These are phyloP conservation scores for Cyclotella choctawhatcheeana DNA, from an alignment of 108 stramenopile genomes.

Conservation along the genomic window DNA sequence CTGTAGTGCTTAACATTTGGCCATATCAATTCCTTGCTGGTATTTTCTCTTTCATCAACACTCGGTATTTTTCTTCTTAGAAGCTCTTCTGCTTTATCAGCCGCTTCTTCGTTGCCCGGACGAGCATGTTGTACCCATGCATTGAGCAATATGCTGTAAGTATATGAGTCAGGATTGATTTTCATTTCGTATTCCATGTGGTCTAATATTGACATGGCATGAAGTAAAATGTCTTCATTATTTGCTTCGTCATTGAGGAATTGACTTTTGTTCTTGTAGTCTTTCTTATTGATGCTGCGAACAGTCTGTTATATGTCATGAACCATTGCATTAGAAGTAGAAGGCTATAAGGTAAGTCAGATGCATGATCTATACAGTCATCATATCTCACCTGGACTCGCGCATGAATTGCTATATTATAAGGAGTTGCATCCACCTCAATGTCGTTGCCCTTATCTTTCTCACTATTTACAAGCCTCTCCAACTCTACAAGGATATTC, in stretches of 20 bases:
- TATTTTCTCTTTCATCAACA: constrained; percentile 10
- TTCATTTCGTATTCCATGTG: constrained; percentile 44
- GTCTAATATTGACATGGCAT: constrained; percentile 37
- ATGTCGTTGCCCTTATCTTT: constrained; percentile 29
- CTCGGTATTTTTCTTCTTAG: constrained; percentile 39
- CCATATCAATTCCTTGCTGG: constrained; percentile 10
- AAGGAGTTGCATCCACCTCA: constrained; percentile 38
- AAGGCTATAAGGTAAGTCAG: too few relatives aligned
- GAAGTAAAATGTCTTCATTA: constrained; percentile 37
- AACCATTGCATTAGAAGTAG: too few relatives aligned
- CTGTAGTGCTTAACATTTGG: constrained; percentile 52
- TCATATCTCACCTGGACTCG: constrained; percentile 27
- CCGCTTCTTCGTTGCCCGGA: constrained; percentile 48
- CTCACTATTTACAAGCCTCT: constrained; percentile 33
- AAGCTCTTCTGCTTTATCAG: constrained; percentile 45
- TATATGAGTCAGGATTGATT: constrained; percentile 41
- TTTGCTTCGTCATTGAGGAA: constrained; percentile 7
- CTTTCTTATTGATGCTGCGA: background rate
- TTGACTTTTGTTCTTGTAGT: background rate
- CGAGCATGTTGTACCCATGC: constrained; percentile 41
- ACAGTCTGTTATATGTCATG: constrained; percentile 4
- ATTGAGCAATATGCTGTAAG: constrained; percentile 49
- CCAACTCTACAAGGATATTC: constrained; percentile 39
- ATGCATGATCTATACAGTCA: too few relatives aligned
- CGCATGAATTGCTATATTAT: constrained; percentile 43